Evolutionary conservation across 805 yeast genomes (phyloP).

Genomic region (Middelhovenomyces tepae): DNA sequence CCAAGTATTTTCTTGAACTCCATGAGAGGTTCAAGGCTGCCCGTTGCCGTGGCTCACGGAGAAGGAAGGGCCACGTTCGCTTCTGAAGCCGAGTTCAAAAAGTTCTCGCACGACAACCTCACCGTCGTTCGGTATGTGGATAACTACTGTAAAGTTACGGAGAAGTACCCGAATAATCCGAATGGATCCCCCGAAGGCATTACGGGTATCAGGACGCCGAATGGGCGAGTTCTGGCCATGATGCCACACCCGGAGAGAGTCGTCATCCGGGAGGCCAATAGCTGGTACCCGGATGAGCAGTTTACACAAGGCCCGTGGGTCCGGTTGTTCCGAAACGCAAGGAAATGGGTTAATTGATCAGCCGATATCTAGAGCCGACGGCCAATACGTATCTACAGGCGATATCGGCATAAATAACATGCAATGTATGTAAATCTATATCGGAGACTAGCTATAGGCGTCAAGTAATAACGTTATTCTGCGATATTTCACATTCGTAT

Average conservation of each 20-base stretch:
- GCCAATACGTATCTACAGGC: neutral
- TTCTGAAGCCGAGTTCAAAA: constrained; percentile 34
- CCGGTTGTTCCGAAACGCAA: constrained; percentile 81
- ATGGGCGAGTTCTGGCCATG: constrained; percentile 93
- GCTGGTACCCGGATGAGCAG: constrained; percentile 72
- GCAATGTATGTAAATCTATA: too few relatives aligned
- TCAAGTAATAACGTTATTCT: too few relatives aligned
- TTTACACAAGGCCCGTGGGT: constrained; percentile 97
- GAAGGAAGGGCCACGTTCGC: constrained; percentile 86
- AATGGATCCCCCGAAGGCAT: constrained; percentile 93
- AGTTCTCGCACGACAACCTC: constrained; percentile 41
- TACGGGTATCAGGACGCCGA: constrained; percentile 81
- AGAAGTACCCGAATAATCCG: constrained; percentile 86
- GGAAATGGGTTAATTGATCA: constrained; percentile 68
- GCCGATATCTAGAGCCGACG: neutral
- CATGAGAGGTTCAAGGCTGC: constrained; percentile 89
- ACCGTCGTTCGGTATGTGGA: constrained; percentile 76
- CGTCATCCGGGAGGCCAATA: constrained; percentile 75
- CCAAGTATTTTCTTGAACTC: constrained; percentile 68
- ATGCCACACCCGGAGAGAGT: constrained; percentile 99
- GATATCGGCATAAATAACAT: too few relatives aligned
- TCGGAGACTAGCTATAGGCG: too few relatives aligned
- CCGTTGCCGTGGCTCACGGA: constrained; percentile 98
- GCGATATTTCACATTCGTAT: too few relatives aligned
- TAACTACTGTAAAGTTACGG: constrained; percentile 79